A percentile compares a stretch with the other conserved stretches of the same genome.
Evolutionary conservation across 768 basidiomycete species (phyloP).

Genomic region (Serendipita sp.): DNA sequence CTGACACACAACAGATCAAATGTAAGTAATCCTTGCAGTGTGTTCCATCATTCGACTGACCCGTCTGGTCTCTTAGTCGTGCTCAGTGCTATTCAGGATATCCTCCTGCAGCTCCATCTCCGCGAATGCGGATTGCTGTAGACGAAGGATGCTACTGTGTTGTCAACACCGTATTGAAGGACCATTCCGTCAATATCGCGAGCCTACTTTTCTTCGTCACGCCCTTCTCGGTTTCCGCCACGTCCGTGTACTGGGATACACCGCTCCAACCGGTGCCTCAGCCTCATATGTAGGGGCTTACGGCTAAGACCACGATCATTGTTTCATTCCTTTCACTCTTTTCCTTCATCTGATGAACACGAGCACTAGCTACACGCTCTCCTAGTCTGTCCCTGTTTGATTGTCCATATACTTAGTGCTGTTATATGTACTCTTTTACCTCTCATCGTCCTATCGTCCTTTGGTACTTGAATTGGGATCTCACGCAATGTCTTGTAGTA

Average conservation of each 20-base stretch:
- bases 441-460: neutral
- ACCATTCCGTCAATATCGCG: neutral
- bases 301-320: neutral
- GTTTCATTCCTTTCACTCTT: neutral
- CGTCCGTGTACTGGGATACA: neutral
- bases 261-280: neutral
- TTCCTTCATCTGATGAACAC: neutral
- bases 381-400: neutral
- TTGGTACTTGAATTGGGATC: neutral
- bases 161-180: too few species aligned
- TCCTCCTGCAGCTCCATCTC: slow-evolving; percentile 69
- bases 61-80: slow-evolving; percentile 34
- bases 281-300: neutral
- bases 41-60: neutral
- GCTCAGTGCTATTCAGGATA: slow-evolving; percentile 76
- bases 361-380: neutral
- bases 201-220: neutral
- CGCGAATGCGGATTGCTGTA: slow-evolving; percentile 74
- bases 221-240: neutral
- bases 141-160: neutral
- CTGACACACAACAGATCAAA: slow-evolving; percentile 86
- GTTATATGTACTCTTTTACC: neutral
- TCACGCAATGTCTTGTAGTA: neutral
- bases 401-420: neutral
- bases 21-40: slow-evolving; percentile 28